Base-by-base conservation (phyloP, 1,139 yeast genomes). In the Kazachstania sp. region DNA sequence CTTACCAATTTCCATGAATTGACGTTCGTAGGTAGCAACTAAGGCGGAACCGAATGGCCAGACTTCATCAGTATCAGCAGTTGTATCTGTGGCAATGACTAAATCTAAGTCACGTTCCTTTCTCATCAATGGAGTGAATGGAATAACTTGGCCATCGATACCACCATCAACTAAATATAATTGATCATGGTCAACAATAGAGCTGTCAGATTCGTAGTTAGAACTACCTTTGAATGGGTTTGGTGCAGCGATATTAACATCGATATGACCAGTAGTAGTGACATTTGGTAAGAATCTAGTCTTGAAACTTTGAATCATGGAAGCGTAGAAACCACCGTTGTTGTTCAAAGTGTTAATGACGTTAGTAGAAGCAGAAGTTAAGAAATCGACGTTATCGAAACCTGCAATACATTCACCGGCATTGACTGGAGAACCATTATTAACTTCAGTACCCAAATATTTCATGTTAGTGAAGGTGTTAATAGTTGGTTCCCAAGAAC, bases 151-250 rank as follows among this genome's bases (percentile, higher is more conserved):
- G n/a, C 65, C 67, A 66, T 86, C 95, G 64, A 83, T 90, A 54
- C 96, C 95, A 50, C 96, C 96, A 61, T 88, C 96, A n/a, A 81
- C 90, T 50, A 87, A 71, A 58, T 68, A 76, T 40, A 88, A 71
- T 4, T 75, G 69, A 4, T 74, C 72, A 37, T 66, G 56, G 29
- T 64, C 58, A 8, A 63, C 72, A 5, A 45, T 51, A 7, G 64
- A 54, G 43, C 51, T 54, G 49, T 61, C 60, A 2, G 59, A 51
- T 39, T 68, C 72, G 49, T 76, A 78, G 57, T 64, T 76, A 35
- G 69, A 63, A 4, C 82, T 68, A 31, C 71, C 57, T 40, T 52
- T 58, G 49, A 56, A 59, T 18, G 95, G 96, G 59, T 86, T 87
- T 39, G 95, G 95, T 13, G 74, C 69, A 66, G 74, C 30, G 15